Evolutionary conservation across 148 eudicot genomes (phyloP).

Genomic region (Cornus florida): DNA sequence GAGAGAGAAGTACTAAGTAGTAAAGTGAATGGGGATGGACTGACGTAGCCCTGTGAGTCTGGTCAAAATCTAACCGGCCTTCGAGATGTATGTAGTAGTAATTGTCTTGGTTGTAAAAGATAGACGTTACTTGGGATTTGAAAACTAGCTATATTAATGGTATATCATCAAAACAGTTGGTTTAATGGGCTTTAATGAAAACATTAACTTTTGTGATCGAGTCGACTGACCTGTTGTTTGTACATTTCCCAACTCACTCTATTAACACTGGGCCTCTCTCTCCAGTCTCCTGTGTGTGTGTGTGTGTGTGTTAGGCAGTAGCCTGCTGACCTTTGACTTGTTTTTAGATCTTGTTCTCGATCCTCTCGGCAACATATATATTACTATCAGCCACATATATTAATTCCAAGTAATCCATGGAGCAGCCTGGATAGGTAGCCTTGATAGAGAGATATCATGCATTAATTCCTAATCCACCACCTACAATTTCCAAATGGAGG

Average conservation of each 20-base stretch:
- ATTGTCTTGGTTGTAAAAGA: conserved; percentile 22
- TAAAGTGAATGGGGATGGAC: neutral
- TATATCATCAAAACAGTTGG: neutral
- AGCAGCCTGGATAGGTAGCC: too few species aligned
- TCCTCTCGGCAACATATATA: too few species aligned
- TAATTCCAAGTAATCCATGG: too few species aligned
- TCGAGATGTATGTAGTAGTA: conserved; percentile 1
- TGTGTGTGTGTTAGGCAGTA: too few species aligned
- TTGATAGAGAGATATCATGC: too few species aligned
- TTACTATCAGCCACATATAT: too few species aligned
- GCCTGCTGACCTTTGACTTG: too few species aligned
- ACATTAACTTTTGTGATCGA: neutral
- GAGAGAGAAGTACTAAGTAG: too few species aligned
- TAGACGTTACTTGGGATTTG: conserved; percentile 7
- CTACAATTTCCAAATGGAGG: too few species aligned
- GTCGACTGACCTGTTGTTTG: neutral
- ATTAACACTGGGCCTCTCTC: neutral
- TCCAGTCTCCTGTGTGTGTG: too few species aligned
- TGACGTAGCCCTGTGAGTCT: neutral
- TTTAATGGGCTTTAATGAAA: neutral
- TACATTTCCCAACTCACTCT: neutral
- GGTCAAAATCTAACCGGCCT: conserved; percentile 13
- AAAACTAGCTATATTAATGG: neutral
- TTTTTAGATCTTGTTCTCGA: too few species aligned
- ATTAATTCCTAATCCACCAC: too few species aligned